Percentiles rank a stretch among this genome's conserved stretches.
phyloP scores from a whole-genome alignment of 352 stramenopile species.

The Globisporangium echinulatum region DNA sequence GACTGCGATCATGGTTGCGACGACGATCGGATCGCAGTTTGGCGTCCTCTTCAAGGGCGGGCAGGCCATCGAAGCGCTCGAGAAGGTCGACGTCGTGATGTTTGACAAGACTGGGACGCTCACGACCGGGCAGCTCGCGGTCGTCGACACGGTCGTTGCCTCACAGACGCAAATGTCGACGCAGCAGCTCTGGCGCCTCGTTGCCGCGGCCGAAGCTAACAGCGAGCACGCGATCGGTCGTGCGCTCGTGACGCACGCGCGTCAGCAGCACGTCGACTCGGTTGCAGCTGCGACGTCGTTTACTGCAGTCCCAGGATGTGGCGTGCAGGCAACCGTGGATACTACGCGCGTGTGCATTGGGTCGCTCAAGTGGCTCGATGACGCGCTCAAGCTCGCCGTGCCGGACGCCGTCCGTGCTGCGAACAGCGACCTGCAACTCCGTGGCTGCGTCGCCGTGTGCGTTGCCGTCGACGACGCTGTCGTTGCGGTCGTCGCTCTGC shows the following conservation, averaged over 20 bases:
- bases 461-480: conserved; percentile 50
- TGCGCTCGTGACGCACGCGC: conserved; percentile 40
- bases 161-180: background rate
- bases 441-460: conserved; percentile 53
- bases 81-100: conserved; percentile 62
- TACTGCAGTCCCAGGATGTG: conserved; percentile 49
- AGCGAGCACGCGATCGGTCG: conserved; percentile 68
- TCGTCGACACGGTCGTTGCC: conserved; percentile 20
- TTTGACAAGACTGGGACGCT: conserved; percentile 83
- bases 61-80: conserved; percentile 56
- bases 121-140: conserved; percentile 46
- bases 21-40: conserved; percentile 68
- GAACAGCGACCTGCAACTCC: conserved; percentile 41
- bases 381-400: conserved; percentile 39
- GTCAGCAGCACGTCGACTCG: conserved; percentile 19
- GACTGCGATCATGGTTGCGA: conserved; percentile 75
- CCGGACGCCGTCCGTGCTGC: conserved; percentile 29
- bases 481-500: conserved; percentile 43
- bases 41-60: conserved; percentile 81
- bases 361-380: conserved; percentile 68
- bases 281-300: conserved; percentile 13
- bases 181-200: conserved; percentile 27
- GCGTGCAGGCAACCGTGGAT: conserved; percentile 37
- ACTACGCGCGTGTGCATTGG: conserved; percentile 30
- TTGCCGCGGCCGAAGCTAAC: conserved; percentile 42